Percentiles rank a stretch among this genome's conserved stretches.
These are phyloP conservation scores for Aspergillus sp. DNA, from an alignment of 2,329 filamentous ascomycete genomes.

Conservation along the genomic window DNA sequence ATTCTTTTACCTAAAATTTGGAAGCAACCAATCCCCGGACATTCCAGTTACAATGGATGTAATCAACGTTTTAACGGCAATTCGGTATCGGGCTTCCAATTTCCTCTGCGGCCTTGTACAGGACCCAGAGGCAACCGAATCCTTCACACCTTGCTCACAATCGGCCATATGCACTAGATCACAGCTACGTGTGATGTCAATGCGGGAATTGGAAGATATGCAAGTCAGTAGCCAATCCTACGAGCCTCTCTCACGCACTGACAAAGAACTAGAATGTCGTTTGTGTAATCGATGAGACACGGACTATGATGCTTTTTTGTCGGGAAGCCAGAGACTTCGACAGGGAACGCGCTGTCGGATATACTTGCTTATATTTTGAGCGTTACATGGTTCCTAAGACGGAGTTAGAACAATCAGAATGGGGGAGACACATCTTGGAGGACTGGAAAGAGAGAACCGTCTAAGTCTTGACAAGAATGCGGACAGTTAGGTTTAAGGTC, in stretches of 20 bases:
- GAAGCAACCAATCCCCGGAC: too few relatives aligned
- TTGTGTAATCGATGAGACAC: neutral
- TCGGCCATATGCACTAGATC: neutral
- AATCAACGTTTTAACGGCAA: neutral
- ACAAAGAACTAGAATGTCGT: too few relatives aligned
- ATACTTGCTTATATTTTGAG: constrained; percentile 1
- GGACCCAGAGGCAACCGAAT: neutral
- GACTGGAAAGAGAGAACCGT: neutral
- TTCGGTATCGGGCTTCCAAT: neutral
- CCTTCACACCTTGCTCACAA: neutral
- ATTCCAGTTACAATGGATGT: neutral
- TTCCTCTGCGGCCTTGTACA: neutral
- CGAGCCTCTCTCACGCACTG: too few relatives aligned
- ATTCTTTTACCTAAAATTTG: too few relatives aligned
- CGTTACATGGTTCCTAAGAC: neutral
- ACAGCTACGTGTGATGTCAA: neutral
- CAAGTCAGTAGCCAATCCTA: neutral
- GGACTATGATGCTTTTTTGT: neutral
- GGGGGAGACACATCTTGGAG: neutral
- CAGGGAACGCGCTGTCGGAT: neutral
- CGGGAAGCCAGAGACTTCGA: neutral
- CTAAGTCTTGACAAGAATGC: neutral
- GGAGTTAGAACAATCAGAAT: neutral
- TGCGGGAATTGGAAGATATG: neutral
- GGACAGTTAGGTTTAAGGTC: neutral